Conservation (phyloP, 805 yeast genomes). For the Metschnikowia picachoensis region DNA sequence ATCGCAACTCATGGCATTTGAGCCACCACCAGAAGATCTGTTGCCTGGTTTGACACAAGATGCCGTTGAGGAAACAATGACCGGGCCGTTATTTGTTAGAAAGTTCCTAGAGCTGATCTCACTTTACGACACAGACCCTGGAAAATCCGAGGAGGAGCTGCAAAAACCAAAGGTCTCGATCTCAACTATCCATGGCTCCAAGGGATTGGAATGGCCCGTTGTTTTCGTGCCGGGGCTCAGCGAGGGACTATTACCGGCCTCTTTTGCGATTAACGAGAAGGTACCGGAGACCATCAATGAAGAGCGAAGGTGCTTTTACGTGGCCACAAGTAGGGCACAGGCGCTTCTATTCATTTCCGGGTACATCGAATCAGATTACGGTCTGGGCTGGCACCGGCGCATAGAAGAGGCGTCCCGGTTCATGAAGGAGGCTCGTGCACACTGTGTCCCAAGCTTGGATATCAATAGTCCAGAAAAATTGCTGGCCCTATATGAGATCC, state of each 20-base stretch:
- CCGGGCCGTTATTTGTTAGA: conserved; percentile 8
- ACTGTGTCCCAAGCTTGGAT: conserved; percentile 14
- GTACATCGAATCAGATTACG: conserved; percentile 13
- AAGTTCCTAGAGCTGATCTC: conserved; percentile 16
- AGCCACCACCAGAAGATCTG: conserved; percentile 22
- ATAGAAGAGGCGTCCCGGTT: conserved; percentile 28
- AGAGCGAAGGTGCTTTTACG: conserved; percentile 82
- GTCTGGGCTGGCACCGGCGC: conserved; percentile 19
- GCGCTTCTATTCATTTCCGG: conserved; percentile 45
- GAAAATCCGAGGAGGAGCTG: conserved; percentile 15
- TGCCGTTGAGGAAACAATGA: conserved; percentile 8
- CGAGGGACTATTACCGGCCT: conserved; percentile 64
- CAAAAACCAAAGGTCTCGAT: conserved; percentile 35
- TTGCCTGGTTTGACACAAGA: conserved; percentile 7
- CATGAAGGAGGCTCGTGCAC: conserved; percentile 13
- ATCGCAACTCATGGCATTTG: conserved; percentile 32
- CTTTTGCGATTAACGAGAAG: conserved; percentile 36
- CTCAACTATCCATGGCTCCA: conserved; percentile 88
- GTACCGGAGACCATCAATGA: conserved; percentile 48
- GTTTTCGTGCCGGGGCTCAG: conserved; percentile 76
- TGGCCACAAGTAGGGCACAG: conserved; percentile 84
- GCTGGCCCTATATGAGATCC: conserved; percentile 17
- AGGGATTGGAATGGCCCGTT: conserved; percentile 94
- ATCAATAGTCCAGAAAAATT: conserved; percentile 18
- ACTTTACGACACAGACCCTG: conserved; percentile 20